Base-by-base conservation (phyloP, 371 early-diverging fungal species). In the Mycotypha africana region DNA sequence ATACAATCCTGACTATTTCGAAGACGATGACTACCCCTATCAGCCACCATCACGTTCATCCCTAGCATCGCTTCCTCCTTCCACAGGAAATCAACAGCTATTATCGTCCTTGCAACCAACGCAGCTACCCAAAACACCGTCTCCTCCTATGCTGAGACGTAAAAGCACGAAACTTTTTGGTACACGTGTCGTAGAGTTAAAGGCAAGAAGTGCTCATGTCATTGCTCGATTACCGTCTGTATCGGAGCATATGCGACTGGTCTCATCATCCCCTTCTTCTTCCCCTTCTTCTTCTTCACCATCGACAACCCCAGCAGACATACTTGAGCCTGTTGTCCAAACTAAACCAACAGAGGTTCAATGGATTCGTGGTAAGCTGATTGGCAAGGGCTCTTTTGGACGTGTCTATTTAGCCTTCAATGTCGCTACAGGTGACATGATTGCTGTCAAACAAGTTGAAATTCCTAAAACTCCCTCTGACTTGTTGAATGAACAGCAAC, bases 401-500 rank as follows among this genome's bases (percentile, higher is more conserved):
- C 78, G 82, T 47, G 99, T 99, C 1, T 99, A 91, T 53, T 85
- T 86, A 47, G 98, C 92, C 4, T 78, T 91, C 62, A 90, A 93
- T 62, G 69, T 85, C 12, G 79, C 77, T 32, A 88, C 87, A 4
- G 89, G 91, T 6, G 90, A 86, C 47, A 76, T 95, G 46, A 93
- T 99, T 81, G 99, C 99, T 0, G 94, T 98, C 28, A 99, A 99
- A 67, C 93, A 95, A 67, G 97, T 99, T 2, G 90, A 91, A 53
- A 50, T 92, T 25, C 87, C 92, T 2, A 68, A 58, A 10, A 82
- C 71, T 16, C 79, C 72, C 35, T 63, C 79, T 2, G 81, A 77
- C 23, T 56, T 53, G 43, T 20, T 52, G 8, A 64, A 65, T 16
- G 59, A 49, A 2, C 63, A 65, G 17, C 39, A 67, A 43, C 38